These are phyloP conservation scores for Phanerochaete sordida DNA, from an alignment of 768 basidiomycete genomes.

Conservation along the genomic window DNA sequence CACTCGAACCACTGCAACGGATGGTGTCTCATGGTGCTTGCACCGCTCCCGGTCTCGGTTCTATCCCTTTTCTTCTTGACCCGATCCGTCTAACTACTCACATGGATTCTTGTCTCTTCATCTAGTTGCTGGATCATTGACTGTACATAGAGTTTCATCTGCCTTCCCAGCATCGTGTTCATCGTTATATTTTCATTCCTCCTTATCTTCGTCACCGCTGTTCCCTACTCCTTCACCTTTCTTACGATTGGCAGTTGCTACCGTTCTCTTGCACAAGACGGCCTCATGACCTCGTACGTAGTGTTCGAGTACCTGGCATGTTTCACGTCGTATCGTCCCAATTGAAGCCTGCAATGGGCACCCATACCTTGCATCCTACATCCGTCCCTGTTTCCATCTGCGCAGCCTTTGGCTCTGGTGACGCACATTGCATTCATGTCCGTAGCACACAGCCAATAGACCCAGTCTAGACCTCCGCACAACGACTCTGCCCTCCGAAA, in stretches of 20 bases:
- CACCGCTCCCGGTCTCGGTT: not conserved
- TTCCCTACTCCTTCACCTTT: not conserved
- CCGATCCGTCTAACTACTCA: not conserved
- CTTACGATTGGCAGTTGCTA: not conserved
- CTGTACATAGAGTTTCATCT: conserved; percentile 2
- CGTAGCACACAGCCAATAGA: too few relatives aligned
- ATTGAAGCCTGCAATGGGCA: too few relatives aligned
- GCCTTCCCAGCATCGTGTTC: not conserved
- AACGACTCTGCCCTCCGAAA: too few relatives aligned
- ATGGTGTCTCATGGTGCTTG: not conserved
- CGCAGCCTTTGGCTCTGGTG: not conserved
- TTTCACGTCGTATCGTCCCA: too few relatives aligned
- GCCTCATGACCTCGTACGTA: not conserved
- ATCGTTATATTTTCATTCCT: not conserved
- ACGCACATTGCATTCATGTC: not conserved
- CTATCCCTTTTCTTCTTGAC: not conserved
- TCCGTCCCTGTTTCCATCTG: too few relatives aligned
- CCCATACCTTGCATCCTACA: too few relatives aligned
- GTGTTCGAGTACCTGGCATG: too few relatives aligned
- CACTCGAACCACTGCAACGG: not conserved
- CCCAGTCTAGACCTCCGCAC: too few relatives aligned
- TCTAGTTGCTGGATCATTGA: not conserved
- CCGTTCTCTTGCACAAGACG: not conserved
- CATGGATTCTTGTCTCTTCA: not conserved
- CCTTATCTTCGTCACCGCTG: not conserved